Base-by-base conservation (phyloP, 768 basidiomycete genomes). In the Ramaria rubella region DNA sequence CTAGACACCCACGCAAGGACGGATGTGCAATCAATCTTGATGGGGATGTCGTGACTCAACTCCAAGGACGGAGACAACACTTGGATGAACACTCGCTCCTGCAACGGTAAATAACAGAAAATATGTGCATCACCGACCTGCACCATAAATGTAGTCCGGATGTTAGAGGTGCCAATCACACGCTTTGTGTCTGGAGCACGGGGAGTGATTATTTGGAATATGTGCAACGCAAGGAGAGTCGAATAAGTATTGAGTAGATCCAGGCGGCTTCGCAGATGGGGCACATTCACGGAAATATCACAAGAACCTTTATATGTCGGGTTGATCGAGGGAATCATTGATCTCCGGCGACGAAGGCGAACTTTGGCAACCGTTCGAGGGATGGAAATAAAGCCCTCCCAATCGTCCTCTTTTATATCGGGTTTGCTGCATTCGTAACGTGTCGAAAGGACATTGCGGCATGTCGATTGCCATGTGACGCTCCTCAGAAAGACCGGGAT, bases 211-310 rank as follows among this genome's bases (percentile, higher is more conserved):
- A 68, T 65, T 59, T 74, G 69, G 14, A 86, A 29, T 2, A 81
- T 81, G 45, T 78, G 77, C 7, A 76, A 49, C 9, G 84, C 87
- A 48, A 91, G 77, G 42, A 93, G 72, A 15, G 75, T 62, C 62
- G 82, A 84, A 65, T 94, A 94, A 29, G 85, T 72, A 65, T 87
- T 82, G 15, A 81, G 79, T 11, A 75, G 68, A 57, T 83, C 79
- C 46, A 71, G 46, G 40, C 59, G 21, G 54, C 59, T 60, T 49
- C 56, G 44, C 52, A 62, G 11, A 63, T 55, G 21, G 65, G 57
- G 46, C 45, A 53, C 29, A 14, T 48, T 36, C 31, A 58, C 14
- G 24, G 50, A 30, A 23, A 55, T 33, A 31, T 51, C 54, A 46
- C 54, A 56, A 14, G 49, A 33, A 17, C 52, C 55, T 29, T 44